phyloP scores from a whole-genome alignment of 2,329 filamentous ascomycete species.

The Aspergillus puulaauensis region DNA sequence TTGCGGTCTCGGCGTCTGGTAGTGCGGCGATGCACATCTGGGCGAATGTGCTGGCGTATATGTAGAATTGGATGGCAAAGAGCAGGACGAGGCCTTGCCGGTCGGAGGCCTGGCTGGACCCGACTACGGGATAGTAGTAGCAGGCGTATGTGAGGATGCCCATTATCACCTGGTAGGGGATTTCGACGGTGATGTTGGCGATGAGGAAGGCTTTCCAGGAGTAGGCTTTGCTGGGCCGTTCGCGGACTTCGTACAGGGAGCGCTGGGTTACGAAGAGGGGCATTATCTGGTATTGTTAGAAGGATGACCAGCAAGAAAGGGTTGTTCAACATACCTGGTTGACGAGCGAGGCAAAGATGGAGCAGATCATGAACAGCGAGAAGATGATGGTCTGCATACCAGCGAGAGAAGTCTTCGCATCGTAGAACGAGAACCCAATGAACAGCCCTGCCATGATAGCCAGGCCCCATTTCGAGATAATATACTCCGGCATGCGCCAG shows the following conservation, averaged over 20 bases:
- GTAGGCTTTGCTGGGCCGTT: constrained; percentile 80
- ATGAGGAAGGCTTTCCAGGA: constrained; percentile 84
- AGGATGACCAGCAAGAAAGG: too few species aligned
- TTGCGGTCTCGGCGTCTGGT: constrained; percentile 70
- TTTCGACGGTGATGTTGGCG: constrained; percentile 76
- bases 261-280: constrained; percentile 81
- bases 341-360: constrained; percentile 58
- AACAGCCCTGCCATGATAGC: constrained; percentile 65
- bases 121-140: constrained; percentile 2
- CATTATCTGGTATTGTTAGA: constrained; percentile 48
- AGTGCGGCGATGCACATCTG: constrained; percentile 75
- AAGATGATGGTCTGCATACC: constrained; percentile 85
- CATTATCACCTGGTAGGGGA: constrained; percentile 79
- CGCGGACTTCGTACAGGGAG: constrained; percentile 78
- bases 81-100: constrained; percentile 58
- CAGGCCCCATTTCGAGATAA: constrained; percentile 74
- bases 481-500: constrained; percentile 82
- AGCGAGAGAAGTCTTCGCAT: constrained; percentile 68
- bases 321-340: constrained; percentile 11
- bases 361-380: constrained; percentile 75
- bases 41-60: constrained; percentile 80
- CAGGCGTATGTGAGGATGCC: constrained; percentile 54
- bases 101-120: background rate
- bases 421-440: constrained; percentile 78
- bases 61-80: constrained; percentile 70